Base-by-base conservation (phyloP, 805 yeast genomes). In the Jamesozyma jinghongensis region DNA sequence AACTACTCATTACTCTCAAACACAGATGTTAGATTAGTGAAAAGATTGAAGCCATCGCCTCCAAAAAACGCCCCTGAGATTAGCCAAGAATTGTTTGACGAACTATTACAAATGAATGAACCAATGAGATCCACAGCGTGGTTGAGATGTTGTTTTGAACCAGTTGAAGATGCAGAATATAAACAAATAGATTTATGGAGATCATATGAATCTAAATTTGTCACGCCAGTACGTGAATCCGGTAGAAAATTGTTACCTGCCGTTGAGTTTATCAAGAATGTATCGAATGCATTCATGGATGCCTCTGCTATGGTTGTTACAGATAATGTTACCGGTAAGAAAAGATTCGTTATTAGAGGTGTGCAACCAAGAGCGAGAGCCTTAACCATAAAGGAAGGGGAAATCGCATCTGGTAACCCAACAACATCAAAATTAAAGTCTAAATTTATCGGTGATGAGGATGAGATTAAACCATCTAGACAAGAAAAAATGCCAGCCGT, bases 151-250 rank as follows among this genome's bases (percentile, higher is more conserved):
- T 81, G 90, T 49, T 92, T 87, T 63, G 87, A 80, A 51, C 86
- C 94, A 4, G 76, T 70, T 34, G 67, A 74, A 10, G 77, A 72
- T 7, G 86, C 90, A 3, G 95, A 87, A 56, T 95, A 88, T 10
- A 87, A 97, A 0, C 98, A 92, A 64, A 88, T 92, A 19, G 83
- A 94, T 16, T 71, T 92, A 34, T 92, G 98, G 98, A 85, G 87
- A 60, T 78, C 95, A 1, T 92, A 92, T 64, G 97, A 92, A 60
- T 68, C 78, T 12, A 92, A 83, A 58, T 92, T 92, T 54, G 81
- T 81, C 45, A 73, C 72, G 40, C 75, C 74, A 40, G 68, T 67
- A 3, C 62, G 66, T 34, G 69, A 65, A 25, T 73, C 79, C 52
- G 69, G 74, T 30, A 69, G 72, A 41, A 75, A 77, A 50, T 66